phyloP scores from a whole-genome alignment of 768 basidiomycete genomes.

The Podaxis mareebaensis region DNA sequence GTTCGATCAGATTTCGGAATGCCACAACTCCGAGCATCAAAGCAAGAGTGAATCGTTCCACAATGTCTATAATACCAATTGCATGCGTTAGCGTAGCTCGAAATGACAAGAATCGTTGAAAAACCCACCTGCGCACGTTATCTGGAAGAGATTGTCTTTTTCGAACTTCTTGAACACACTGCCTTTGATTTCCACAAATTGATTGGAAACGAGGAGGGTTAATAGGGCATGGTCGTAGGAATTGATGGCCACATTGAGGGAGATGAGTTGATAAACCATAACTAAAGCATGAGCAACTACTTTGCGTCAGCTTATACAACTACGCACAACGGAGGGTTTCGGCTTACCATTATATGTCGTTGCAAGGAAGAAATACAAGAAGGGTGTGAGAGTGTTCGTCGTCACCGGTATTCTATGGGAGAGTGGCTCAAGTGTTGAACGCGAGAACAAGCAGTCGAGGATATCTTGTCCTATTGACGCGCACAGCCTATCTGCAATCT shows the following conservation, averaged over 20 bases:
- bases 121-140: slow-evolving; percentile 87
- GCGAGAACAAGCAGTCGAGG: slow-evolving; percentile 92
- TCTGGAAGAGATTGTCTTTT: slow-evolving; percentile 98
- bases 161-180: slow-evolving; percentile 99
- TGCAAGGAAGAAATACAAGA: slow-evolving; percentile 83
- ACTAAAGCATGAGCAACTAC: slow-evolving; percentile 88
- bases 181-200: slow-evolving; percentile 99
- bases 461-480: slow-evolving; percentile 98
- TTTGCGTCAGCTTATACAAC: slow-evolving; percentile 1
- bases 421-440: slow-evolving; percentile 79
- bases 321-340: not conserved
- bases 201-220: slow-evolving; percentile 93
- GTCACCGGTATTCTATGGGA: slow-evolving; percentile 63
- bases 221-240: slow-evolving; percentile 96
- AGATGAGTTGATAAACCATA: slow-evolving; percentile 93
- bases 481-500: slow-evolving; percentile 95
- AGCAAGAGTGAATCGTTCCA: slow-evolving; percentile 91
- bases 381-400: slow-evolving; percentile 70
- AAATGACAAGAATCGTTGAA: not conserved
- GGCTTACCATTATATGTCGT: slow-evolving; percentile 77
- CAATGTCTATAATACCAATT: slow-evolving; percentile 69
- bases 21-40: slow-evolving; percentile 92
- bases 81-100: not conserved
- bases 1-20: slow-evolving; percentile 91
- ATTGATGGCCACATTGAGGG: slow-evolving; percentile 96